Percentiles rank a stretch among this genome's conserved stretches.
Evolutionary conservation across 2,329 filamentous ascomycete species (phyloP).

Genomic region (Neobulgaria alba): DNA sequence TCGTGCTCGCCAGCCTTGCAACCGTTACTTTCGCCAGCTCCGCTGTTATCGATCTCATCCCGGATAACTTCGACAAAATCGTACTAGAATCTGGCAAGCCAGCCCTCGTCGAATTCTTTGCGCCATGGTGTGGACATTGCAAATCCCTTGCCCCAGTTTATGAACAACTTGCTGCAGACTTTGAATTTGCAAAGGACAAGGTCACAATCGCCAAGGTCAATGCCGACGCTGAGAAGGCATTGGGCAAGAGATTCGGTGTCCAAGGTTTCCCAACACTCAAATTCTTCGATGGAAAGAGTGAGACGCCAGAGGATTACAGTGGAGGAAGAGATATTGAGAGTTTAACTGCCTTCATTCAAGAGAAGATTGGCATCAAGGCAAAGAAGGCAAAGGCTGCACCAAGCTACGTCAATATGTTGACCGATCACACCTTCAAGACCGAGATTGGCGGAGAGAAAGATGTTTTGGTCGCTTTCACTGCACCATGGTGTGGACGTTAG

Average conservation of each 20-base stretch:
- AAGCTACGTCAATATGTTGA: conserved; percentile 72
- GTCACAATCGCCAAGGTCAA: conserved; percentile 94
- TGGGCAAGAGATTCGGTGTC: conserved; percentile 81
- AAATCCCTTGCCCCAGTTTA: conserved; percentile 93
- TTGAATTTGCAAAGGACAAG: conserved; percentile 61
- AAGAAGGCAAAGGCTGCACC: conserved; percentile 65
- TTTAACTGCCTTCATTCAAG: conserved; percentile 67
- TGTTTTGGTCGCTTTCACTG: conserved; percentile 92
- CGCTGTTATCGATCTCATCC: conserved; percentile 81
- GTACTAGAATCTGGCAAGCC: conserved; percentile 92
- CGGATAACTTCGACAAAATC: conserved; percentile 83
- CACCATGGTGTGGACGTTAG: conserved; percentile 95
- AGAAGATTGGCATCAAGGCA: conserved; percentile 78
- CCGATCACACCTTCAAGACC: conserved; percentile 68
- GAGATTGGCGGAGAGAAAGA: conserved; percentile 77
- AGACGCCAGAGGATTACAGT: conserved; percentile 75
- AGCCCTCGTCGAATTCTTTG: conserved; percentile 95
- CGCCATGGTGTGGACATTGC: conserved; percentile 98
- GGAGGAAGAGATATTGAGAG: conserved; percentile 83
- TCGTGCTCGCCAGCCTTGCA: conserved; percentile 45
- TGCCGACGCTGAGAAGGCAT: conserved; percentile 75
- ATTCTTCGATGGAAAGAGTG: conserved; percentile 93
- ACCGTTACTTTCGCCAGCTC: conserved; percentile 48
- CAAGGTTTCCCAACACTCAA: conserved; percentile 96
- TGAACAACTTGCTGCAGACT: conserved; percentile 74